Evolutionary conservation across 75 land plant genomes (phyloP).

Genomic region (Cunninghamia lanceolata): DNA sequence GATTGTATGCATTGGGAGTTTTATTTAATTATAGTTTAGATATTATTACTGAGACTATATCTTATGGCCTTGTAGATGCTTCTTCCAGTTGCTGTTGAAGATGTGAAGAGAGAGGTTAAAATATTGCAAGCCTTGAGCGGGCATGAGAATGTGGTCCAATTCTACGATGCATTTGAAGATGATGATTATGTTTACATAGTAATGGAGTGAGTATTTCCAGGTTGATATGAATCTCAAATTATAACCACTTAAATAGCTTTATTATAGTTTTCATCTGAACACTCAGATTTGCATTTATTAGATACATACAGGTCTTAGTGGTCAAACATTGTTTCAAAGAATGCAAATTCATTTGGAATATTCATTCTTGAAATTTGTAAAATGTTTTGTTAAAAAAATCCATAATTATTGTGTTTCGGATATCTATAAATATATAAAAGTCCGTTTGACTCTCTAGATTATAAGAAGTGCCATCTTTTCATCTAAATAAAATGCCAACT

Average conservation of each 20-base stretch:
- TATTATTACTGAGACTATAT: background rate
- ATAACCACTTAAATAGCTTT: background rate
- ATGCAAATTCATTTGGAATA: background rate
- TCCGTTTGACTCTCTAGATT: background rate
- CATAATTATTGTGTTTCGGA: background rate
- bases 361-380: background rate
- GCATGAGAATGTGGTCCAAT: constrained; percentile 50
- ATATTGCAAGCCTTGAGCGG: constrained; percentile 46
- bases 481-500: background rate
- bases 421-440: background rate
- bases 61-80: constrained; percentile 25
- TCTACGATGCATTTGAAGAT: constrained; percentile 46
- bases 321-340: background rate
- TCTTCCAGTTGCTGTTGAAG: constrained; percentile 45
- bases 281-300: background rate
- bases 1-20: background rate
- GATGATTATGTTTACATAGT: constrained; percentile 49
- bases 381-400: background rate
- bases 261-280: background rate
- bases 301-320: background rate
- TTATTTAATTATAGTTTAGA: background rate
- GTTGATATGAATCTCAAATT: background rate
- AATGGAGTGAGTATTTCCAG: constrained; percentile 38
- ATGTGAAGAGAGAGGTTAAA: constrained; percentile 45
- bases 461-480: background rate